Conservation (phyloP, 2,329 filamentous ascomycete genomes). For the Paraphaeosphaeria sporulosa region DNA sequence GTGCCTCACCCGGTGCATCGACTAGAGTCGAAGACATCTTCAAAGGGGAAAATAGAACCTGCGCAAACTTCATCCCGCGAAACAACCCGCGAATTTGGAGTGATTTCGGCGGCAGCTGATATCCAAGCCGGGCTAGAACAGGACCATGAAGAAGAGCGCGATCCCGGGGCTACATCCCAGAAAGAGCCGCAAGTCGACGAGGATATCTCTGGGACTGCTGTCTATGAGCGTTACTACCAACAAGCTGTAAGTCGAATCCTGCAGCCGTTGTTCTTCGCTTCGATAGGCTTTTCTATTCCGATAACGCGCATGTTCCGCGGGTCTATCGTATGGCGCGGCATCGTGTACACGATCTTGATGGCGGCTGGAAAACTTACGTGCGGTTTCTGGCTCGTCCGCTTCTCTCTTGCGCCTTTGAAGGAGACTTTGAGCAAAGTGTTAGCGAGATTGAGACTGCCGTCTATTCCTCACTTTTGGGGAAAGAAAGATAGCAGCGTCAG, state of each 20-base stretch:
- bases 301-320: slow-evolving; percentile 73
- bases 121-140: neutral
- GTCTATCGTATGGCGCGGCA: slow-evolving; percentile 72
- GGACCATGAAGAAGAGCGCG: neutral
- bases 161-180: neutral
- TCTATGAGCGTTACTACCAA: slow-evolving; percentile 59
- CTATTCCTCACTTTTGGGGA: slow-evolving; percentile 35
- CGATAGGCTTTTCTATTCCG: slow-evolving; percentile 80
- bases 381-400: slow-evolving; percentile 52
- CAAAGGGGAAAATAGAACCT: neutral
- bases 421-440: slow-evolving; percentile 14
- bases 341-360: slow-evolving; percentile 79
- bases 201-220: slow-evolving; percentile 28
- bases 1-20: slow-evolving; percentile 33
- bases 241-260: slow-evolving; percentile 61
- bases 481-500: slow-evolving; percentile 19
- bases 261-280: slow-evolving; percentile 77
- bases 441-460: slow-evolving; percentile 27
- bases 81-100: neutral
- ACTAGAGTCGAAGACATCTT: too few species aligned
- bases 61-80: neutral
- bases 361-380: slow-evolving; percentile 55
- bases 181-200: neutral
- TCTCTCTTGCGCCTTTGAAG: slow-evolving; percentile 32
- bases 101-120: neutral